Conservation (phyloP, 768 basidiomycete species). For the Leccinum subgranulosum region DNA sequence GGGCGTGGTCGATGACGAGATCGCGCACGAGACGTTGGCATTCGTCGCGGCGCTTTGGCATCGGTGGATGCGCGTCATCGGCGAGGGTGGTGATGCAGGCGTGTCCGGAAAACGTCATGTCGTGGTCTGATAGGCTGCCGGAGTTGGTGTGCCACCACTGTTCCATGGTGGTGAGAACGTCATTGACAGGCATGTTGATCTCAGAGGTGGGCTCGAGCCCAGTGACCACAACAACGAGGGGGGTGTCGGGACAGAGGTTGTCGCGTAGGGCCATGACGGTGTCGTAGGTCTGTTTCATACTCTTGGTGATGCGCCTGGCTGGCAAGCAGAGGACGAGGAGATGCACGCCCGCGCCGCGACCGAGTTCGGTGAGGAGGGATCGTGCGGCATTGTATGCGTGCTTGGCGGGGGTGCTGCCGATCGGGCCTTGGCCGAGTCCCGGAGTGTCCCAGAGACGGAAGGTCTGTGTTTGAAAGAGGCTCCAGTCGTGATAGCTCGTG, state of each 20-base stretch:
- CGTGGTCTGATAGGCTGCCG: slow-evolving; percentile 1
- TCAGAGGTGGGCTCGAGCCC: slow-evolving; percentile 14
- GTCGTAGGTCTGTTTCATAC: slow-evolving; percentile 22
- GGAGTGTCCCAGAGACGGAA: slow-evolving; percentile 28
- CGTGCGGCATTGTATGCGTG: slow-evolving; percentile 18
- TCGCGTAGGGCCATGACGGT: slow-evolving; percentile 16
- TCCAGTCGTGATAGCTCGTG: slow-evolving; percentile 25
- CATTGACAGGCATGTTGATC: neutral
- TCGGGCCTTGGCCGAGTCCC: slow-evolving; percentile 14
- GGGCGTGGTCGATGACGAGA: slow-evolving; percentile 21
- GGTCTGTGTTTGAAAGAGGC: slow-evolving; percentile 16
- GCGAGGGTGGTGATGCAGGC: slow-evolving; percentile 23
- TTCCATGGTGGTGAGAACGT: slow-evolving; percentile 19
- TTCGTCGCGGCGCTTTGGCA: slow-evolving; percentile 18
- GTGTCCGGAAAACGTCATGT: slow-evolving; percentile 17
- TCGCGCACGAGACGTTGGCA: slow-evolving; percentile 25
- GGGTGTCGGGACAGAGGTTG: slow-evolving; percentile 13
- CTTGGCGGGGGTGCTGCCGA: slow-evolving; percentile 7
- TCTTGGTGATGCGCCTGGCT: slow-evolving; percentile 17
- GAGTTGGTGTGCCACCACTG: slow-evolving; percentile 21
- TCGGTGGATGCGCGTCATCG: slow-evolving; percentile 16
- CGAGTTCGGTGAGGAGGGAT: slow-evolving; percentile 22
- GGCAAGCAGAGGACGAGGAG: slow-evolving; percentile 21
- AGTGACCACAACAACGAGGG: slow-evolving; percentile 19
- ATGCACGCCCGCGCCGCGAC: slow-evolving; percentile 13